Evolutionary conservation across 2,329 filamentous ascomycete species (phyloP).

Genomic region (Diaporthe eres): DNA sequence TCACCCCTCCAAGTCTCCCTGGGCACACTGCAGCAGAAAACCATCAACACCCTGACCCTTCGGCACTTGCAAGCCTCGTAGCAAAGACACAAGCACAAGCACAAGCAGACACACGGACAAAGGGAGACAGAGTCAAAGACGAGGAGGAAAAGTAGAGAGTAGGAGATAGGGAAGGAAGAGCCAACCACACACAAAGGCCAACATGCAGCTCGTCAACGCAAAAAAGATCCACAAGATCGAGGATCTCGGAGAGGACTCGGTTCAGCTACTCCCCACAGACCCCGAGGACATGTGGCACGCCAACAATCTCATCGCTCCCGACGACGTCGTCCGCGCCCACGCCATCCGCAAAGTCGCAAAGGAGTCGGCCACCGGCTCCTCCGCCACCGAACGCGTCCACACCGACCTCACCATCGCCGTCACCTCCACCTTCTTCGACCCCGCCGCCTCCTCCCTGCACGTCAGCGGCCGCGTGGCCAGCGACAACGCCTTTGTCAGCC

Average conservation of each 20-base stretch:
- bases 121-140: background rate
- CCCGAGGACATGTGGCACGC: conserved; percentile 70
- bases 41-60: background rate
- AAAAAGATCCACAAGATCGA: conserved; percentile 55
- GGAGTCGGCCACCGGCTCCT: conserved; percentile 62
- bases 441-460: conserved; percentile 67
- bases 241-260: conserved; percentile 55
- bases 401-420: conserved; percentile 71
- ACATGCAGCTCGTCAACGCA: conserved; percentile 56
- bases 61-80: background rate
- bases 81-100: background rate
- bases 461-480: conserved; percentile 68
- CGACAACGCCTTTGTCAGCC: conserved; percentile 66
- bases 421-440: conserved; percentile 71
- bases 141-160: background rate
- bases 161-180: background rate
- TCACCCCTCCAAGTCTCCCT: background rate
- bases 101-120: background rate
- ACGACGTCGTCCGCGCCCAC: conserved; percentile 68
- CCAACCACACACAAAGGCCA: background rate
- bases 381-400: conserved; percentile 65
- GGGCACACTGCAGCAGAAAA: background rate
- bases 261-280: conserved; percentile 57
- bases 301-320: conserved; percentile 70
- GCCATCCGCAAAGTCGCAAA: conserved; percentile 69